Percentiles rank a stretch among this genome's conserved stretches.
These are phyloP conservation scores for Talaromyces rugulosus DNA, from an alignment of 2,329 filamentous ascomycete genomes.

Conservation along the genomic window DNA sequence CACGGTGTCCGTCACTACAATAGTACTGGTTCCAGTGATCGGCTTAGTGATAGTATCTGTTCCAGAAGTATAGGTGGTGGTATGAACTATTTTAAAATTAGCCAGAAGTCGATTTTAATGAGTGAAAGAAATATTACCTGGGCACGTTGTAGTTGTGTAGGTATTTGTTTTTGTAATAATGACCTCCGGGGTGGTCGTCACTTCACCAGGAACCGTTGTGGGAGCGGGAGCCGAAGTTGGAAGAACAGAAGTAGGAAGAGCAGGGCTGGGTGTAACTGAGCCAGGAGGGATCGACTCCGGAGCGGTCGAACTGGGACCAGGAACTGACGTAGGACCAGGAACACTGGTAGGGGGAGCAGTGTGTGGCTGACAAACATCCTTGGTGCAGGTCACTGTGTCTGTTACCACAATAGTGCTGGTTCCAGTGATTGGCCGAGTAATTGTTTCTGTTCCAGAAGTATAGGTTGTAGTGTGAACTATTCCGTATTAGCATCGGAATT, in stretches of 20 bases:
- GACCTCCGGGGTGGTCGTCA: background rate
- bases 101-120: background rate
- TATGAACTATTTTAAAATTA: slow-evolving; percentile 5
- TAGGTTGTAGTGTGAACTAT: slow-evolving; percentile 4
- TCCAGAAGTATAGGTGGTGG: slow-evolving; percentile 10
- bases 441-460: slow-evolving; percentile 1
- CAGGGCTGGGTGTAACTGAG: background rate
- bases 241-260: slow-evolving; percentile 1
- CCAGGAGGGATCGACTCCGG: background rate
- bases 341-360: background rate
- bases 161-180: slow-evolving; percentile 7
- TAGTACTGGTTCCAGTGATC: slow-evolving; percentile 9
- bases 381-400: slow-evolving; percentile 5
- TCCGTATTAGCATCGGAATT: background rate
- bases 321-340: background rate
- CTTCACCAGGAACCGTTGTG: background rate
- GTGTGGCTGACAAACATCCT: slow-evolving; percentile 1
- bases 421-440: background rate
- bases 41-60: slow-evolving; percentile 10
- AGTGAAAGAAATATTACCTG: background rate
- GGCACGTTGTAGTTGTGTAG: slow-evolving; percentile 7
- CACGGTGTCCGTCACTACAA: slow-evolving; percentile 9
- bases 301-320: background rate
- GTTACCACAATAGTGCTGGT: slow-evolving; percentile 2
- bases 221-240: slow-evolving; percentile 5